A percentile compares a stretch with the other conserved stretches of the same genome.
These are phyloP conservation scores for Rubus idaeus DNA, from an alignment of 306 rosid genomes.

Conservation along the genomic window DNA sequence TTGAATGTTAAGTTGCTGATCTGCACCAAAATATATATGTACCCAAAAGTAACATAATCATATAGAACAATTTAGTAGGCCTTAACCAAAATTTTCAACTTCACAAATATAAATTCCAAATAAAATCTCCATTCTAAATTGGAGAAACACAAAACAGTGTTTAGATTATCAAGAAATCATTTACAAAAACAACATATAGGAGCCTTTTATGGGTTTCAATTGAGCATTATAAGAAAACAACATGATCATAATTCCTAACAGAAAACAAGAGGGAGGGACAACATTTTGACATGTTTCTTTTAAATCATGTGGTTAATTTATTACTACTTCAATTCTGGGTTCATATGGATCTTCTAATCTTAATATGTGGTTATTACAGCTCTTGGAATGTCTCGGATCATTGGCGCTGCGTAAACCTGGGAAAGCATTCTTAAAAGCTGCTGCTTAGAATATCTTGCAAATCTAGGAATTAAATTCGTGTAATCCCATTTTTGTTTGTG, in stretches of 20 bases:
- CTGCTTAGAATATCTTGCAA: constrained; percentile 19
- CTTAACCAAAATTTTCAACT: background rate
- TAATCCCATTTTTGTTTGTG: background rate
- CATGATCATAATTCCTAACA: no score
- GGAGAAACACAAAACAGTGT: background rate
- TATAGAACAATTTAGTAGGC: background rate
- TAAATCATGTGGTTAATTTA: background rate
- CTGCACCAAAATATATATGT: background rate
- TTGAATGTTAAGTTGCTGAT: no score
- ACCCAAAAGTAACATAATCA: background rate
- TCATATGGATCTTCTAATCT: background rate
- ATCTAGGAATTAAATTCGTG: background rate
- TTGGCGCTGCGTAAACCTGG: constrained; percentile 69
- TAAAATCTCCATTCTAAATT: background rate
- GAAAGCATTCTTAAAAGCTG: constrained; percentile 55
- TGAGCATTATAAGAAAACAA: no score
- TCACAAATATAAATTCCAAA: no score
- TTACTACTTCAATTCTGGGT: background rate
- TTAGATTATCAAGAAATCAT: background rate
- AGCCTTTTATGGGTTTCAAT: no score
- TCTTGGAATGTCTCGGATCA: constrained; percentile 82
- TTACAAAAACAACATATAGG: background rate
- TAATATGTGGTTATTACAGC: constrained; percentile 33
- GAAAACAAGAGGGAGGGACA: no score
- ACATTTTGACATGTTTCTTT: no score